phyloP scores from a whole-genome alignment of 2,329 filamentous ascomycete species.

The Colletotrichum costaricense region DNA sequence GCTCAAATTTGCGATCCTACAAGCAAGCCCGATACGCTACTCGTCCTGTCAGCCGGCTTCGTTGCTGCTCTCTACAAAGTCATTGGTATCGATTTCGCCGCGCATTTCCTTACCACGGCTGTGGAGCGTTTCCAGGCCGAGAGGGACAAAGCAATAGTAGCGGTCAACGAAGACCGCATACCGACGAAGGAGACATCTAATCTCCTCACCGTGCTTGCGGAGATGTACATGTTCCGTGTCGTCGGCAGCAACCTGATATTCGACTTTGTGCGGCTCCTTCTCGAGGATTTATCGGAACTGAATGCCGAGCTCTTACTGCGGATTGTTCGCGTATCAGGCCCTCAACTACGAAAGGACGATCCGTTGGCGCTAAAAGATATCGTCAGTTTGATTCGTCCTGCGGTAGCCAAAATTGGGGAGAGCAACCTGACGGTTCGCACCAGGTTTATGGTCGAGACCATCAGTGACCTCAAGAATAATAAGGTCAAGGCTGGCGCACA shows the following conservation, averaged over 20 bases:
- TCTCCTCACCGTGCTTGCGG: conserved; percentile 82
- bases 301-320: conserved; percentile 91
- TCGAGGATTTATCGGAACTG: conserved; percentile 80
- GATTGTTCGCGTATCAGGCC: conserved; percentile 84
- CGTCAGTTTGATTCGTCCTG: conserved; percentile 80
- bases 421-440: conserved; percentile 84
- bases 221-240: conserved; percentile 93
- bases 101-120: conserved; percentile 82
- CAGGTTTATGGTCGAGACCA: conserved; percentile 97
- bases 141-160: conserved; percentile 60
- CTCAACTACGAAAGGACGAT: conserved; percentile 88
- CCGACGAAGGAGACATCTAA: conserved; percentile 75
- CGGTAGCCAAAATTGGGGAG: conserved; percentile 75
- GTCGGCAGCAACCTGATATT: conserved; percentile 86
- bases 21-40: conserved; percentile 85
- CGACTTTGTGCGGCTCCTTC: conserved; percentile 86
- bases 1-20: conserved; percentile 84
- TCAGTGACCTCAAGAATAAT: conserved; percentile 95
- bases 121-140: conserved; percentile 79
- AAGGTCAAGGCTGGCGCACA: conserved; percentile 81
- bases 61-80: conserved; percentile 88
- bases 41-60: conserved; percentile 91
- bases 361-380: conserved; percentile 90
- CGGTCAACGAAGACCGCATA: conserved; percentile 43
- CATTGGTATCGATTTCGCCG: conserved; percentile 89